Evolutionary conservation across 192 early-diverging fungal genomes (phyloP), one percentile per base, ranked within the genome.

Genomic region (Coemansia sp.): DNA sequence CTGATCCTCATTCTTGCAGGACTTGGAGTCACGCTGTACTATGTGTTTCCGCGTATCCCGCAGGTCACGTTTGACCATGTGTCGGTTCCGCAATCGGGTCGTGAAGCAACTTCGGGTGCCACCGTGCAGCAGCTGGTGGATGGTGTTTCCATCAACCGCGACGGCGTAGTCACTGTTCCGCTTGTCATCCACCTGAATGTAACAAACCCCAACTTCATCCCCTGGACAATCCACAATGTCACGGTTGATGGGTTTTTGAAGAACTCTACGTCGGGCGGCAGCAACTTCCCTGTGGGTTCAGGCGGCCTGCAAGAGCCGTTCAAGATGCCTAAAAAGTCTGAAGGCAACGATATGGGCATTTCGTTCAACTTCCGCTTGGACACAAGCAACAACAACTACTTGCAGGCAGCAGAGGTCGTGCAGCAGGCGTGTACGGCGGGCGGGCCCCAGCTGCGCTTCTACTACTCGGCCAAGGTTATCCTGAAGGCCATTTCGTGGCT

Each of bases 161-260:
- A 71, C 18, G 81, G 81, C 63, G 64, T 75, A 37, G 76, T 83
- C 21, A 75, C 79, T 0, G 70, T 84, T 39, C 83, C 83, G 56
- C 73, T 84, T 46, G 63, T 82, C 7, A 79, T 84, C 63, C 73
- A 79, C 40, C 67, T 85, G 37, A 74, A 73, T 31, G 76, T 82
- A 10, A 79, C 73, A 35, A 85, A 85, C 66, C 83, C 83, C 21
- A 85, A 85, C 70, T 82, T 59, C 51, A 85, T 85, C 46, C 76
- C 79, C 0, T 85, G 83, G 83, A 85, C 79, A 7, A 75, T 85
- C 65, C 72, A 76, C 58, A 85, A 85, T 52, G 76, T 85, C 40
- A 85, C 83, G 0, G 75, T 82, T 7, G 64, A 66, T 18, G 83
- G 83, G 40, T 72, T 65, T 53, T 42, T 84, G 59, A 53, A 57